Conservation (phyloP, 2,329 filamentous ascomycete species). For the Claviceps digitariae region DNA sequence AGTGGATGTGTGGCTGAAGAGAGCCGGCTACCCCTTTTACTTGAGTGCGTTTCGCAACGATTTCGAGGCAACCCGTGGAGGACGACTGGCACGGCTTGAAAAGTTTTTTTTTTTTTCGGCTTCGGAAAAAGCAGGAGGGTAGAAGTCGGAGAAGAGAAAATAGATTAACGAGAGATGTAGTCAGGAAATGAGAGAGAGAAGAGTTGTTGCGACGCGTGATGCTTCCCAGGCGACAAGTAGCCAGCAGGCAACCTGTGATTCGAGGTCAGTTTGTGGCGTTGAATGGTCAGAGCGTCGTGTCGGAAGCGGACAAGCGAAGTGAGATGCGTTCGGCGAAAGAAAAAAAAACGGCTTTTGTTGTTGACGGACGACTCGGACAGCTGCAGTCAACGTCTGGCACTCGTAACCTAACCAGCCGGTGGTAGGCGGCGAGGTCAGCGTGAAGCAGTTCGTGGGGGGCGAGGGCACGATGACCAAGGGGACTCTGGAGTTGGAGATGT, state of each 20-base stretch:
- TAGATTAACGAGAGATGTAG: too few relatives aligned
- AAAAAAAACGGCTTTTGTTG: neutral
- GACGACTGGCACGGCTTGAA: neutral
- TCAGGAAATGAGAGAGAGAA: neutral
- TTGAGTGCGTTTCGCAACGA: neutral
- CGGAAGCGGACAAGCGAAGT: neutral
- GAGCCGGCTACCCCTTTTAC: constrained; percentile 16
- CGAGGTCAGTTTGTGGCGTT: neutral
- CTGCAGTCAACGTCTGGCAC: neutral
- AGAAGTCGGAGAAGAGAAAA: neutral
- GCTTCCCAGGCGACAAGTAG: neutral
- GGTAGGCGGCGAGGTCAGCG: constrained; percentile 1
- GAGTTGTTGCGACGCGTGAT: neutral
- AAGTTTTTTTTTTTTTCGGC: too few relatives aligned
- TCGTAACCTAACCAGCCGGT: neutral
- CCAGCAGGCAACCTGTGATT: neutral
- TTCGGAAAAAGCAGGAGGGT: neutral
- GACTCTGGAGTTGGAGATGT: neutral
- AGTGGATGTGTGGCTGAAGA: constrained; percentile 9
- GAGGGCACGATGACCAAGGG: neutral
- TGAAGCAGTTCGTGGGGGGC: constrained; percentile 1
- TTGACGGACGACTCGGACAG: neutral
- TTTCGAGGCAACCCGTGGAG: neutral
- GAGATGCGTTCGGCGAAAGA: neutral
- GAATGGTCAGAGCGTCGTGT: neutral